A percentile compares a stretch with the other conserved stretches of the same genome.
Conservation (phyloP, 2,329 filamentous ascomycete species). For the Hypoxylon sp. region DNA sequence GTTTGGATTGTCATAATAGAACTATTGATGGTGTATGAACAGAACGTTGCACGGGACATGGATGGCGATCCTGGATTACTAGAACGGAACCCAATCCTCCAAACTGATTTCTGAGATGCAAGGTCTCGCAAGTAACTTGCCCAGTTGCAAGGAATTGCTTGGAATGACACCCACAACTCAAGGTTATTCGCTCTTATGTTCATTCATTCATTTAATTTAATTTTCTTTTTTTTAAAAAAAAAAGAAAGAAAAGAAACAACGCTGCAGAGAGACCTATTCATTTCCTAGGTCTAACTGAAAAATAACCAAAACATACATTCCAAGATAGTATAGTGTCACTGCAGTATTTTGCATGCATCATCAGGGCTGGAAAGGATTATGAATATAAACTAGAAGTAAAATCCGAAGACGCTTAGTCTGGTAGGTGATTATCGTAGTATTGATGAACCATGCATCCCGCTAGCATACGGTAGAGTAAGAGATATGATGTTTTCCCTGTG, state of each 20-base stretch:
- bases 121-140: neutral
- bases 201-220: too few relatives aligned
- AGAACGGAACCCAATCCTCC: neutral
- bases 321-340: neutral
- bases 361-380: neutral
- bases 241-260: too few relatives aligned
- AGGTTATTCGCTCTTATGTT: neutral
- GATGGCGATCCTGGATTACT: constrained; percentile 18
- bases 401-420: neutral
- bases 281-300: neutral
- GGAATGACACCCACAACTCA: neutral
- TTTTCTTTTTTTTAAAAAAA: too few relatives aligned
- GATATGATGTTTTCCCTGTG: neutral
- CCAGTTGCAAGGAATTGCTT: neutral
- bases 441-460: neutral
- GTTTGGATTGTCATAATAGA: neutral
- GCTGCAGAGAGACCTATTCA: neutral
- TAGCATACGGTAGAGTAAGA: neutral
- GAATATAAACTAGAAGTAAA: neutral
- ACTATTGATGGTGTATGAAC: constrained; percentile 10
- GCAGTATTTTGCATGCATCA: neutral
- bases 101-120: neutral
- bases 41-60: constrained; percentile 20
- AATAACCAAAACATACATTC: neutral
- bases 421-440: neutral